Conservation (phyloP, 2,329 filamentous ascomycete genomes). For the Colletotrichum melonis region DNA sequence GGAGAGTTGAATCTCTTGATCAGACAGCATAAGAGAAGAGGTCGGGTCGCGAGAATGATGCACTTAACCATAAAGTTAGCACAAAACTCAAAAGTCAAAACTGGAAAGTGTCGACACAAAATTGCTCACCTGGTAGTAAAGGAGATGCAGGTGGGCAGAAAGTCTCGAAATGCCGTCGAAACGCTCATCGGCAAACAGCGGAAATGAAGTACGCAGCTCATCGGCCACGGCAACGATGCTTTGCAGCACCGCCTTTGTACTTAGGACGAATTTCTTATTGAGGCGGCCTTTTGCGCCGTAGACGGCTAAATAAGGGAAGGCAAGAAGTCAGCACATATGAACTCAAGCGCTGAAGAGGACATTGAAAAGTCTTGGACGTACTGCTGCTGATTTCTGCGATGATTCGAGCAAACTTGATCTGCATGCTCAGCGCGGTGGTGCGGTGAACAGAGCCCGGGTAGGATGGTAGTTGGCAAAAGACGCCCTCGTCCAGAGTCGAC, state of each 20-base stretch:
- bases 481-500: conserved; percentile 60
- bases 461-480: conserved; percentile 53
- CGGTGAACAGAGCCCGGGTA: conserved; percentile 43
- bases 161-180: conserved; percentile 48
- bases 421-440: conserved; percentile 46
- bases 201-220: conserved; percentile 45
- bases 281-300: conserved; percentile 44
- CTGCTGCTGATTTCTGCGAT: conserved; percentile 47
- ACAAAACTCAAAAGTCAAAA: rapidly evolving
- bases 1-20: conserved; percentile 46
- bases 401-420: conserved; percentile 44
- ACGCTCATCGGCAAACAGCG: conserved; percentile 42
- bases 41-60: conserved; percentile 47
- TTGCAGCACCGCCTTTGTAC: conserved; percentile 45
- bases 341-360: background rate
- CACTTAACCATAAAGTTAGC: conserved; percentile 37
- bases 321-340: background rate
- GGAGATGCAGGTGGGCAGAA: conserved; percentile 46
- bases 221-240: conserved; percentile 44
- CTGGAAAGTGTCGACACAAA: no score
- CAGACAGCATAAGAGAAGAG: conserved; percentile 45
- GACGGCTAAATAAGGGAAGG: conserved; percentile 37
- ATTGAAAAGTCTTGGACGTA: conserved; percentile 13
- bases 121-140: conserved; percentile 46
- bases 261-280: conserved; percentile 44